Evolutionary conservation across 768 basidiomycete genomes (phyloP), one percentile per base, ranked within the genome.

Genomic region (Solioccasus polychromus): DNA sequence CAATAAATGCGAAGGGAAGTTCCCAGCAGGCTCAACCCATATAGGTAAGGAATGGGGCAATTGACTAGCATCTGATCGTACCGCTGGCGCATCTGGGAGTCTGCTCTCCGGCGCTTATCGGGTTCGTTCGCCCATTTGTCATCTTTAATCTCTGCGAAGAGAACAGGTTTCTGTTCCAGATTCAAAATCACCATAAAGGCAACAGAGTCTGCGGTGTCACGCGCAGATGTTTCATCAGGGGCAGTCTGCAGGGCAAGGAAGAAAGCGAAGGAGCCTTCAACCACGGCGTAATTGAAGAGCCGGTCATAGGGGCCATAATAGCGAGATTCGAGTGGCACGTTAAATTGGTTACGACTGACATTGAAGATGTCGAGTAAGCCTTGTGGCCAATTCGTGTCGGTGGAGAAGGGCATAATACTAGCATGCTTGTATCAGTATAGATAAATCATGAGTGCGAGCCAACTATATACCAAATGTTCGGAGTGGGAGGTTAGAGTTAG

Each of bases 251-350:
- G 68, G 31, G 66, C 59, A 57, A 71, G 49, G n/a, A n/a, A n/a
- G n/a, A n/a, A n/a, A n/a, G n/a, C 42, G 58, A 64, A 66, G 35
- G 54, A 31, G 19, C 55, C 51, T 22, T 56, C 50, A 37, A 58
- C 52, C 40, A 63, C 53, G 54, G 59, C 62, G 52, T 71, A 71
- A 48, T 62, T 68, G 30, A 73, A 55, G 20, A 71, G 64, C 50
- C 59, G 63, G 63, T 68, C 58, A 49, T 70, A 71, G 32, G 70
- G 68, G 31, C 69, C 71, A 57, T 66, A 68, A 49, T 68, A 71
- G 43, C 63, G 63, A 52, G n/a, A n/a, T n/a, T n/a, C n/a, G n/a
- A n/a, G n/a, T n/a, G n/a, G n/a, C n/a, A n/a, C n/a, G n/a, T n/a
- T n/a, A n/a, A n/a, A n/a, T n/a, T n/a, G 58, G 30, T 55, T 46